These are phyloP conservation scores for Babesia gibsoni DNA, from an alignment of 169 alveolate genomes.

Conservation along the genomic window DNA sequence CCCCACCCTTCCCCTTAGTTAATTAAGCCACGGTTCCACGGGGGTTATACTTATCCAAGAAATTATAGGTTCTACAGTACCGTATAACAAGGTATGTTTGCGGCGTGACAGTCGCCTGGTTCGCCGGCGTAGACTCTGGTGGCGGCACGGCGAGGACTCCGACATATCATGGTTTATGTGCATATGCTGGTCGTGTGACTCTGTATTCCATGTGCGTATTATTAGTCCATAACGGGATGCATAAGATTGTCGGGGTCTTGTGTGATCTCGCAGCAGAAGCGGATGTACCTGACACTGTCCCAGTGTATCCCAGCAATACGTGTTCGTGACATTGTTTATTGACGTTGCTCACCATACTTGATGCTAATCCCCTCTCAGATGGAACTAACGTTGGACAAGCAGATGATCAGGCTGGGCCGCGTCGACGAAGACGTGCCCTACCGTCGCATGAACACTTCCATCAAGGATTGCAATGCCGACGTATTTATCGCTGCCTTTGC, in stretches of 20 bases:
- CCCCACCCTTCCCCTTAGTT: constrained; percentile 8
- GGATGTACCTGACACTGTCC: too few species aligned
- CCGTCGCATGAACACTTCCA: constrained; percentile 73
- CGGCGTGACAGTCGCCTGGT: background rate
- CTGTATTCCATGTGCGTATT: too few species aligned
- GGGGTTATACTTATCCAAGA: constrained; percentile 3
- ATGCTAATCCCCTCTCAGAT: too few species aligned
- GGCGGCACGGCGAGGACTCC: background rate
- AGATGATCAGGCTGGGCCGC: constrained; percentile 49
- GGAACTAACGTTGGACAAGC: constrained; percentile 50
- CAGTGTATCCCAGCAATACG: too few species aligned
- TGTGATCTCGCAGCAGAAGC: too few species aligned
- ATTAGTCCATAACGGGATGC: background rate
- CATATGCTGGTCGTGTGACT: too few species aligned
- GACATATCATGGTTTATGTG: too few species aligned
- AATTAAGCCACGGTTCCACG: background rate
- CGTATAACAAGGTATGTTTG: constrained; percentile 11
- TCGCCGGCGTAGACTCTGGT: constrained; percentile 1
- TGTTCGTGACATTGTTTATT: too few species aligned
- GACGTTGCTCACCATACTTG: too few species aligned
- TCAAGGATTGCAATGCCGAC: constrained; percentile 95
- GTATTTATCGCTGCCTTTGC: constrained; percentile 92
- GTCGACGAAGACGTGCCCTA: constrained; percentile 71
- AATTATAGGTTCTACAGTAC: background rate
- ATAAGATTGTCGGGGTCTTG: background rate